Evolutionary conservation across 352 stramenopile genomes (phyloP), one percentile per base, ranked within the genome.

Genomic region (Pythium periplocum): DNA sequence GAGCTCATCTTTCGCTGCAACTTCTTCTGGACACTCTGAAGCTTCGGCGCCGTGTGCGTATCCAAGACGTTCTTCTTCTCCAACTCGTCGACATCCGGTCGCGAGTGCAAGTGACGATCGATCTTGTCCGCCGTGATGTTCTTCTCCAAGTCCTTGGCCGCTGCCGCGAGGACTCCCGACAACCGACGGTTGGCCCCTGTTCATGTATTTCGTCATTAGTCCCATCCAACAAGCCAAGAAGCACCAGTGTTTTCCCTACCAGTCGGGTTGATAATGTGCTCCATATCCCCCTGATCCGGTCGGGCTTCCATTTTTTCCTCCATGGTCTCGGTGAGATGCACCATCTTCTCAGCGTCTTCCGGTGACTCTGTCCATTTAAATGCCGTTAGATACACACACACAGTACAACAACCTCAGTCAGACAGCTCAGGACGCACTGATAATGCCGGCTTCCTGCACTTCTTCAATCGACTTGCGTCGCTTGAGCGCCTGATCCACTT

Each of bases 21-120:
- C 38, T 89, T 66, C 59, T 86, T 87, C 57, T 90, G 79, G 2
- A 90, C 78, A 50, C 74, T 64, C 53, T 90, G 79, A 4, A 94
- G 56, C 44, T 69, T 66, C 1, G 78, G 62, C 8, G 82, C 73
- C 4, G 89, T 71, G 37, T 53, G 80, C 4, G 68, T 67, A 12
- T 76, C 73, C 26, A 90, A 60, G 59, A 88, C 53, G 33, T 87
- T 73, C 11, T 87, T 66, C 30, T 71, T 70, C 36, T 86, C 69
- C 0, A 62, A 53, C 41, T 90, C 79, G 17, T 26, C 17, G 17
- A 26, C 17, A 26, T 26, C 17, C 1, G 82, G 82, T 32, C 82
- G 82, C 11, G 65, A 59, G 33, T 70, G 69, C 2, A 93, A 55
- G 33, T 78, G 62, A 7, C 81, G 77, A 45, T 93, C 82, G 35